Conservation (phyloP, 768 basidiomycete species). For the Leucogyrophana mollusca region DNA sequence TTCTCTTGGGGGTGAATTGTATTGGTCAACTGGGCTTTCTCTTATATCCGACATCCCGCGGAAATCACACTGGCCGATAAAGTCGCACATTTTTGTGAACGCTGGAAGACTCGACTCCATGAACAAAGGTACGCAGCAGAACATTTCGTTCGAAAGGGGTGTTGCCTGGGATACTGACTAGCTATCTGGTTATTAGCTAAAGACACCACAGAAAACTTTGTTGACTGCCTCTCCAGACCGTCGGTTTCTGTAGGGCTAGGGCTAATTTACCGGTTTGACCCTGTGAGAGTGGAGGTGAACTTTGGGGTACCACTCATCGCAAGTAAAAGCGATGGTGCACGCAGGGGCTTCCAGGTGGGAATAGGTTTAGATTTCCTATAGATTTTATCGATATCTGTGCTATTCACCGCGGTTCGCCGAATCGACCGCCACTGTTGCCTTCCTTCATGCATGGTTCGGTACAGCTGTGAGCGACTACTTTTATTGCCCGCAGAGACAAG, state of each 20-base stretch:
- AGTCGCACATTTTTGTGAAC: constrained; percentile 78
- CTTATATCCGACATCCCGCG: constrained; percentile 71
- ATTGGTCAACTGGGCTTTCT: constrained; percentile 76
- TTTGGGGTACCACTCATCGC: constrained; percentile 80
- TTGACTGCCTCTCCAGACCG: constrained; percentile 46
- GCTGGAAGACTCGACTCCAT: constrained; percentile 70
- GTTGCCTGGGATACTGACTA: constrained; percentile 10
- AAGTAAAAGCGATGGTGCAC: constrained; percentile 60
- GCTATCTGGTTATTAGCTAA: constrained; percentile 26
- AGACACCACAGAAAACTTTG: constrained; percentile 39
- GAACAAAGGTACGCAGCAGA: constrained; percentile 42
- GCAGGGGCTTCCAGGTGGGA: constrained; percentile 77
- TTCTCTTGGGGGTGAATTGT: constrained; percentile 79
- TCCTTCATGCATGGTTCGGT: too few species aligned
- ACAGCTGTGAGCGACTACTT: too few species aligned
- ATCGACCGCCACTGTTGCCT: too few species aligned
- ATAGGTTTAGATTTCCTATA: constrained; percentile 79
- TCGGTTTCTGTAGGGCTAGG: constrained; percentile 82
- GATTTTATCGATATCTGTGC: too few species aligned
- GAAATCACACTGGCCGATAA: constrained; percentile 82
- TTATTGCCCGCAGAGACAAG: too few species aligned
- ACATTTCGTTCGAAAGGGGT: not conserved
- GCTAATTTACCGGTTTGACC: constrained; percentile 79
- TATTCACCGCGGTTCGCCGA: too few species aligned
- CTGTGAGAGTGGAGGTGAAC: constrained; percentile 85